These are phyloP conservation scores for Macaranga tanarius DNA, from an alignment of 441 rosid species.

Conservation along the genomic window DNA sequence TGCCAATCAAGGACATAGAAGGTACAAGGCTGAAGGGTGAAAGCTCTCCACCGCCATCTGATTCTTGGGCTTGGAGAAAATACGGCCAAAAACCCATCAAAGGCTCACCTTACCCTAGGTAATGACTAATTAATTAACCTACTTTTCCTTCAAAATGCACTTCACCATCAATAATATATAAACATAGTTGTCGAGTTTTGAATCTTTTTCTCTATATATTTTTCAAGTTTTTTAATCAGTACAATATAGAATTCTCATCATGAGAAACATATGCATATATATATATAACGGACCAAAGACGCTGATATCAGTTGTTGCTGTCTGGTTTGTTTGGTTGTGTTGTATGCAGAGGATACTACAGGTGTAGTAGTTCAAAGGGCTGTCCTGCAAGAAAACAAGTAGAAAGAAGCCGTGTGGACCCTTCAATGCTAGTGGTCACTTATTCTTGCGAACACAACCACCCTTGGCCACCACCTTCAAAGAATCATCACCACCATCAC, in stretches of 20 bases:
- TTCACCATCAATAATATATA: background rate
- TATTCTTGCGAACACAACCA: slow-evolving; percentile 90
- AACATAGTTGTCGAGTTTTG: background rate
- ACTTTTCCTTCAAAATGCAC: background rate
- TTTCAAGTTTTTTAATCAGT: too few species aligned
- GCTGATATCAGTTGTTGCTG: background rate
- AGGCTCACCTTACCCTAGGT: slow-evolving; percentile 97
- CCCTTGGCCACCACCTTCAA: slow-evolving; percentile 65
- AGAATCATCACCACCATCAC: slow-evolving; percentile 42
- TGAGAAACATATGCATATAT: too few species aligned
- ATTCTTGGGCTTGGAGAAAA: slow-evolving; percentile 99
- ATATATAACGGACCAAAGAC: background rate
- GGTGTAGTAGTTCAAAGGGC: slow-evolving; percentile 94
- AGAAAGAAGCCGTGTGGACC: slow-evolving; percentile 80
- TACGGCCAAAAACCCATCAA: slow-evolving; percentile 99
- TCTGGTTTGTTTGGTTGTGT: background rate
- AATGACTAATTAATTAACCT: background rate
- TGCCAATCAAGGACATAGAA: slow-evolving; percentile 79
- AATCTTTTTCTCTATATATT: too few species aligned
- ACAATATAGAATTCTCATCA: too few species aligned
- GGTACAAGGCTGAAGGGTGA: slow-evolving; percentile 75
- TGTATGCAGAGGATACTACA: slow-evolving; percentile 68
- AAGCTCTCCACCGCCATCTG: slow-evolving; percentile 68
- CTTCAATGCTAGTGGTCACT: slow-evolving; percentile 75
- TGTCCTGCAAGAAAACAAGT: slow-evolving; percentile 96